Percentiles rank a stretch among this genome's conserved stretches.
phyloP scores from a whole-genome alignment of 164 flowering plant species.

The Stephania cephalantha region DNA sequence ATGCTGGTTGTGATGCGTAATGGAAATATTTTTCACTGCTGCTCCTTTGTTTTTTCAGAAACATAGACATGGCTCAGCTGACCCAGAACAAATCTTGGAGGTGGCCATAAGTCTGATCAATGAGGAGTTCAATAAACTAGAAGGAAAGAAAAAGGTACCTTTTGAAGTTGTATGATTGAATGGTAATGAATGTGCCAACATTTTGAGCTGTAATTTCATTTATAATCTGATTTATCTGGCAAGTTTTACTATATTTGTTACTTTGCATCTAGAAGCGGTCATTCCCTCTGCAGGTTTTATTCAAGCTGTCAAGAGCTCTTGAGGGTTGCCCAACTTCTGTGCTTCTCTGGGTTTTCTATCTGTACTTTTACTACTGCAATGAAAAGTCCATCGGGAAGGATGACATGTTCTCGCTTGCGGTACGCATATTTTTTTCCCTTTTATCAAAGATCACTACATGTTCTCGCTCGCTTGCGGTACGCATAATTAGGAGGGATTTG shows the following conservation, averaged over 20 bases:
- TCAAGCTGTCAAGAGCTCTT: slow-evolving; percentile 58
- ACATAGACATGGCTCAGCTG: slow-evolving; percentile 33
- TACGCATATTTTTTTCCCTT: slow-evolving; percentile 34
- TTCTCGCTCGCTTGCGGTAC: no score
- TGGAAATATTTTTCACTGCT: slow-evolving; percentile 9
- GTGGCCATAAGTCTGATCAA: slow-evolving; percentile 48
- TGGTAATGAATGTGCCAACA: not conserved
- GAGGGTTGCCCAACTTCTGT: slow-evolving; percentile 56
- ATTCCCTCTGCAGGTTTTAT: slow-evolving; percentile 48
- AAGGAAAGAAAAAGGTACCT: slow-evolving; percentile 61
- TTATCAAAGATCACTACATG: not conserved
- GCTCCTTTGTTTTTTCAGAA: slow-evolving; percentile 27
- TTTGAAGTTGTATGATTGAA: slow-evolving; percentile 6
- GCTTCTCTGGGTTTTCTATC: slow-evolving; percentile 67
- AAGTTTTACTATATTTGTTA: not conserved
- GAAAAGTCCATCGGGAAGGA: slow-evolving; percentile 45
- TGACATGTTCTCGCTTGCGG: slow-evolving; percentile 72
- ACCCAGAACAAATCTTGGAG: slow-evolving; percentile 48
- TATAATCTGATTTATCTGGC: not conserved
- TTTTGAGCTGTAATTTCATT: not conserved
- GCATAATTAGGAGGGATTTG: no score
- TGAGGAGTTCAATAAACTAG: slow-evolving; percentile 37
- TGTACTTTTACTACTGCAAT: slow-evolving; percentile 48
- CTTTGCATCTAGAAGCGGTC: not conserved
- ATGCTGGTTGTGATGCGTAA: not conserved